These are phyloP conservation scores for Candida hungchunana DNA, from an alignment of 805 yeast species.

Conservation along the genomic window DNA sequence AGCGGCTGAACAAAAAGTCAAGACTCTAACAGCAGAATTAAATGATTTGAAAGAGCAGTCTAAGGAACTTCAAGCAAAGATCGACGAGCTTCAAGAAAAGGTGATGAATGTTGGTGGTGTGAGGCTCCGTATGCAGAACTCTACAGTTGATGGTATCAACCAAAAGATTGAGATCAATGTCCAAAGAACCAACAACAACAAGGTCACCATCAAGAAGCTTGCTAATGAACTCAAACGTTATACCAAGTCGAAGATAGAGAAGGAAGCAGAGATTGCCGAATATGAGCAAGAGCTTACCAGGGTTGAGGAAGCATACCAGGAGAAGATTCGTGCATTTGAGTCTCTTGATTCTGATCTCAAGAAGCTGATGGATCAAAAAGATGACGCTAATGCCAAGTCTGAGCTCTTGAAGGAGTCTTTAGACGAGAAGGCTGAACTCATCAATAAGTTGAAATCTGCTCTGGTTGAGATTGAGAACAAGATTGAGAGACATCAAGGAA, in stretches of 20 bases:
- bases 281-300: constrained; percentile 32
- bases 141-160: constrained; percentile 72
- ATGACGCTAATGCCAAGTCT: constrained; percentile 36
- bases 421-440: constrained; percentile 37
- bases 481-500: constrained; percentile 50
- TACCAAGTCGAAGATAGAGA: constrained; percentile 40
- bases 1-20: constrained; percentile 31
- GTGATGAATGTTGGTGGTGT: constrained; percentile 93
- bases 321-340: constrained; percentile 24
- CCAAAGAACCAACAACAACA: constrained; percentile 54
- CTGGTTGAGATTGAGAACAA: constrained; percentile 66
- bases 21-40: constrained; percentile 37
- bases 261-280: constrained; percentile 42
- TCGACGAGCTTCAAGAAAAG: constrained; percentile 61
- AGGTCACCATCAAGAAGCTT: constrained; percentile 52
- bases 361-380: constrained; percentile 29
- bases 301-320: constrained; percentile 29
- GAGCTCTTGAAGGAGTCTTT: constrained; percentile 39
- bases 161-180: constrained; percentile 60
- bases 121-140: constrained; percentile 68
- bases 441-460: constrained; percentile 54
- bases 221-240: constrained; percentile 60
- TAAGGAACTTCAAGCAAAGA: constrained; percentile 48
- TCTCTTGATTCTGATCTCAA: constrained; percentile 33
- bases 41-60: constrained; percentile 48